phyloP scores from a whole-genome alignment of 768 basidiomycete genomes.

The Trametopsis cervina region DNA sequence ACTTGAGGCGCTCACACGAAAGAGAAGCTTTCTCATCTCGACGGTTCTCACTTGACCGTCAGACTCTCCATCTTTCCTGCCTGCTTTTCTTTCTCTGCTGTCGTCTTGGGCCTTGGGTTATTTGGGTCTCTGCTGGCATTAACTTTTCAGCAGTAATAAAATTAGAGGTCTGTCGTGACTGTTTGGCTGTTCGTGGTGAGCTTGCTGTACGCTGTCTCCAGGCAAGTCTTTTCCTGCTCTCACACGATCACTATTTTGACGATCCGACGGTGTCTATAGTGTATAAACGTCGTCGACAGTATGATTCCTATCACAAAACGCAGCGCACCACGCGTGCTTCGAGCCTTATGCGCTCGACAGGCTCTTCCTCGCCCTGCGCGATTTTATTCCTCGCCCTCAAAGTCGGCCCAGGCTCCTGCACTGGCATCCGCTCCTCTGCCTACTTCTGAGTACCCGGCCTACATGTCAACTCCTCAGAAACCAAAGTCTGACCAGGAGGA shows the following conservation, averaged over 20 bases:
- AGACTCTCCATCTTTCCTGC: too few species aligned
- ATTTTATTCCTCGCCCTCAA: conserved; percentile 62
- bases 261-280: too few species aligned
- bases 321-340: conserved; percentile 19
- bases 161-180: neutral
- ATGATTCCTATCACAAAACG: conserved; percentile 28
- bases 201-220: too few species aligned
- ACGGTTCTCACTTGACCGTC: too few species aligned
- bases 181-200: too few species aligned
- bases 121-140: neutral
- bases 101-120: too few species aligned
- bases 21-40: too few species aligned
- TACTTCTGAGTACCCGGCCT: conserved; percentile 34
- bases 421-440: conserved; percentile 33
- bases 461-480: conserved; percentile 19
- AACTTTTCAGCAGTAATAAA: neutral
- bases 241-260: too few species aligned
- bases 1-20: too few species aligned
- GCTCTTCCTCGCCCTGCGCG: conserved; percentile 62
- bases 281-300: too few species aligned
- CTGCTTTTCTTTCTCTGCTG: too few species aligned
- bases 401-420: conserved; percentile 47
- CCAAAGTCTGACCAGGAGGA: conserved; percentile 8
- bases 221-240: too few species aligned
- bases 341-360: conserved; percentile 59